phyloP scores from a whole-genome alignment of 345 rosid genomes.

The Syzygium grande region DNA sequence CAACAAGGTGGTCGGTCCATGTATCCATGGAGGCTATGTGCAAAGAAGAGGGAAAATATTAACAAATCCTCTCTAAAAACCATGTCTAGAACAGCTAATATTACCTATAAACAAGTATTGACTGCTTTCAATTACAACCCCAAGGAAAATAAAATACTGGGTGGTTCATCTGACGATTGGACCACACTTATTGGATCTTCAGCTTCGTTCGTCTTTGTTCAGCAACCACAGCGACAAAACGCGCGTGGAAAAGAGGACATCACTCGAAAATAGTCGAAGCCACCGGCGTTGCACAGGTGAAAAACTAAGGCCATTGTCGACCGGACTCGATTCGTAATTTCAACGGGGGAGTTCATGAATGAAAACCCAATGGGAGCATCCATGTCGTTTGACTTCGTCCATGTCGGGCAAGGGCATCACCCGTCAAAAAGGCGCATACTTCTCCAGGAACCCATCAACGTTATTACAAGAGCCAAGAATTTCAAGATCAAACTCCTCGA shows the following conservation, averaged over 20 bases:
- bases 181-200: background rate
- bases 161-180: background rate
- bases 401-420: background rate
- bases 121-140: background rate
- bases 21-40: background rate
- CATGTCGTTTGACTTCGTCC: background rate
- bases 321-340: background rate
- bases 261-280: background rate
- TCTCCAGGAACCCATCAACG: background rate
- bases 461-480: background rate
- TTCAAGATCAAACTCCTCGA: background rate
- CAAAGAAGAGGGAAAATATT: background rate
- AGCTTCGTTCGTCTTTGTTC: background rate
- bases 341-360: background rate
- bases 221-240: background rate
- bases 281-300: background rate
- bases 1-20: background rate
- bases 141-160: background rate
- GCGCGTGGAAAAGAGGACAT: background rate
- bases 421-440: background rate
- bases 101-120: background rate
- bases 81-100: background rate
- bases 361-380: background rate
- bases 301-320: background rate
- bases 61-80: background rate